A percentile compares a stretch with the other conserved stretches of the same genome.
phyloP scores from a whole-genome alignment of 441 rosid genomes.

The Syzygium syzygioides region DNA sequence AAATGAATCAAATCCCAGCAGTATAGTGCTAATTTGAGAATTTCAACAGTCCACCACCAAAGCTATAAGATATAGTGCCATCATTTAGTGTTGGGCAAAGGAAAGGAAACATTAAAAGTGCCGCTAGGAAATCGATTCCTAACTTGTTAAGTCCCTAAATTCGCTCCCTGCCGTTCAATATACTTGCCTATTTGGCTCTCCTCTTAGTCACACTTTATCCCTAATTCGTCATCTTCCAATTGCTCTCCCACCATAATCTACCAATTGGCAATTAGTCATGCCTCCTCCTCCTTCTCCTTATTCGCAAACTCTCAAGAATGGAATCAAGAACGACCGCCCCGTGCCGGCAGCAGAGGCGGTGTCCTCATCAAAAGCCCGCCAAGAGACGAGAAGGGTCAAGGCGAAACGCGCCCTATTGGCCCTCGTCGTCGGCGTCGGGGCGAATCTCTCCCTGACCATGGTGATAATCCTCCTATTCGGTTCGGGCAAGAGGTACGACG shows the following conservation, averaged over 20 bases:
- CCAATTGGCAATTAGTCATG: neutral
- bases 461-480: constrained; percentile 19
- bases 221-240: neutral
- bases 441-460: constrained; percentile 14
- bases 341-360: neutral
- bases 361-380: neutral
- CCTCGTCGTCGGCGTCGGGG: neutral
- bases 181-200: neutral
- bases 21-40: neutral
- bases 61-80: neutral
- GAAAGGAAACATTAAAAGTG: neutral
- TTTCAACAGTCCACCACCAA: neutral
- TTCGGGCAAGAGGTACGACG: constrained; percentile 17
- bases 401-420: constrained; percentile 13
- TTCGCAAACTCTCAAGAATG: neutral
- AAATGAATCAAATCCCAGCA: neutral
- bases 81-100: neutral
- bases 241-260: neutral
- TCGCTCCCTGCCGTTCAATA: constrained; percentile 7
- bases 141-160: neutral
- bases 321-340: neutral
- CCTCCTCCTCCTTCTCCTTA: neutral
- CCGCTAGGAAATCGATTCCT: neutral
- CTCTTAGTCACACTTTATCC: neutral
- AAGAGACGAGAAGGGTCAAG: neutral